Conservation (phyloP, 305 asterid genomes). For the Fraxinus dipetala region DNA sequence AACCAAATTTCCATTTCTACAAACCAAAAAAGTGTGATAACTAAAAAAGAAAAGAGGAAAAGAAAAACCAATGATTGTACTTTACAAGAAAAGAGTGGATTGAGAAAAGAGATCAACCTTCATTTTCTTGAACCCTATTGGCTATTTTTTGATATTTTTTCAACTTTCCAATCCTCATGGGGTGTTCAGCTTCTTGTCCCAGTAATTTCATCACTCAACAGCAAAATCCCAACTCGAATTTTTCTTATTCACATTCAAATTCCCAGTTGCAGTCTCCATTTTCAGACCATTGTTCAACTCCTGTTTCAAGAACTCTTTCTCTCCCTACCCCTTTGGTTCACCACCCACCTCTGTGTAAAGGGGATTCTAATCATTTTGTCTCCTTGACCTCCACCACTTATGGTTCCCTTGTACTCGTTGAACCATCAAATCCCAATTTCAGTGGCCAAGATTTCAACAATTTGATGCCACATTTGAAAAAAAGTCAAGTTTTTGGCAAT, state of each 20-base stretch:
- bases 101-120: not conserved
- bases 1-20: not conserved
- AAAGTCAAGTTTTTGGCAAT: not conserved
- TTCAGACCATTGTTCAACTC: slow-evolving; percentile 32
- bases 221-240: slow-evolving; percentile 26
- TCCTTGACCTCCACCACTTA: slow-evolving; percentile 41
- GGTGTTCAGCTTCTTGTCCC: slow-evolving; percentile 50
- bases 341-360: slow-evolving; percentile 40
- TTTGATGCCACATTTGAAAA: slow-evolving; percentile 10
- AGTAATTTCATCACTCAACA: slow-evolving; percentile 25
- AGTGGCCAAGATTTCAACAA: slow-evolving; percentile 12
- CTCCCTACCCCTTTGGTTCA: slow-evolving; percentile 41
- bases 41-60: not conserved
- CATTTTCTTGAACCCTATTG: not conserved
- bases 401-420: slow-evolving; percentile 41
- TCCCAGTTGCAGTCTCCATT: slow-evolving; percentile 24
- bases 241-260: slow-evolving; percentile 20
- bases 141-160: not conserved
- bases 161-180: slow-evolving; percentile 18
- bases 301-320: slow-evolving; percentile 39
- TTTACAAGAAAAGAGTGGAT: not conserved
- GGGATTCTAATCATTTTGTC: slow-evolving; percentile 41
- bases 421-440: slow-evolving; percentile 29
- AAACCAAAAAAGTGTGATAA: not conserved
- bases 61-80: not conserved